phyloP scores from a whole-genome alignment of 1,139 yeast species.

The Debaryomycetaceae sp. region DNA sequence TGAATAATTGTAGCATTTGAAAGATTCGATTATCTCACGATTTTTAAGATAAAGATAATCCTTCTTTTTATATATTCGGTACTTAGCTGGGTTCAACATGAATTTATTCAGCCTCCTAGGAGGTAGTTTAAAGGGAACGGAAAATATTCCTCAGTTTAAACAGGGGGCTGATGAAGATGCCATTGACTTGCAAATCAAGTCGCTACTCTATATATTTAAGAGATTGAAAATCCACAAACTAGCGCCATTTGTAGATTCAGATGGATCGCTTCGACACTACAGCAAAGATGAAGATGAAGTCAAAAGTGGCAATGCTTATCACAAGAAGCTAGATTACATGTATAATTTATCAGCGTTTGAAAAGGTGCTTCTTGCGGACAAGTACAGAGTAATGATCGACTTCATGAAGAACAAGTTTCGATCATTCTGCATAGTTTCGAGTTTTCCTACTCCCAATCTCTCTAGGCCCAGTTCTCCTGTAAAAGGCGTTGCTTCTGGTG shows the following conservation, averaged over 20 bases:
- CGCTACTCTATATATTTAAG: conserved; percentile 54
- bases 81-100: conserved; percentile 1
- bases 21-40: too few species aligned
- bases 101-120: conserved; percentile 4
- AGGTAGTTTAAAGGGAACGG: conserved; percentile 2
- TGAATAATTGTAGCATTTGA: too few species aligned
- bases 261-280: conserved; percentile 18
- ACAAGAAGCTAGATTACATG: conserved; percentile 45
- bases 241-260: conserved; percentile 33
- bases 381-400: conserved; percentile 61
- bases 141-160: conserved; percentile 41
- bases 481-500: conserved; percentile 10
- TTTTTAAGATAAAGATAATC: too few species aligned
- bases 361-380: conserved; percentile 43
- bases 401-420: conserved; percentile 65
- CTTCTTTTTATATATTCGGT: too few species aligned
- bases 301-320: conserved; percentile 6
- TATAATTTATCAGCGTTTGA: conserved; percentile 49
- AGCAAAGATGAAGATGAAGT: conserved; percentile 4
- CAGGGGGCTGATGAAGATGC: conserved; percentile 52
- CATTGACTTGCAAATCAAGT: conserved; percentile 56
- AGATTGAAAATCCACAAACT: conserved; percentile 47
- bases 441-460: conserved; percentile 31
- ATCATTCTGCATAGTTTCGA: conserved; percentile 52
- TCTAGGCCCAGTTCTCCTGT: conserved; percentile 17